Evolutionary conservation across 169 alveolate genomes (phyloP).

Genomic region (Eimeria acervulina): DNA sequence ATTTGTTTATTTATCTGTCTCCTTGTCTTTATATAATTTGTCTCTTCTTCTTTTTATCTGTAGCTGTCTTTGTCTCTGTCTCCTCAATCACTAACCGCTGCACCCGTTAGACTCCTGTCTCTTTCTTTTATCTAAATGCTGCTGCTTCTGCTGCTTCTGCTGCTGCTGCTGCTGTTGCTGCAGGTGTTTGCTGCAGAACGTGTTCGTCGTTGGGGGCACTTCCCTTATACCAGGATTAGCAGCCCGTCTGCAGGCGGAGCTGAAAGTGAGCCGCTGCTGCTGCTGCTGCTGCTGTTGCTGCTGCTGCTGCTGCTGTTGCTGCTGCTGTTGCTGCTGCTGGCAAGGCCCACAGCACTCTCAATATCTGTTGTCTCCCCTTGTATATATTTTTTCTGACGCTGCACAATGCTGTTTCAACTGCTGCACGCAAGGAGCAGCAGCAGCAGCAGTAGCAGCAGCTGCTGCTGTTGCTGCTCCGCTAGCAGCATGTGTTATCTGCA

Average conservation of each 20-base stretch:
- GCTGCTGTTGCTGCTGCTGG: constrained; percentile 31
- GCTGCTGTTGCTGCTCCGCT: background rate
- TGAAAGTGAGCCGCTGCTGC: background rate
- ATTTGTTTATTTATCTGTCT: no score
- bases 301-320: constrained; percentile 3
- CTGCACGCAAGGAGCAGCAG: no score
- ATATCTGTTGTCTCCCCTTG: background rate
- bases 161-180: constrained; percentile 26
- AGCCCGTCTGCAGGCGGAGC: constrained; percentile 63
- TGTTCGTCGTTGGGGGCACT: constrained; percentile 63
- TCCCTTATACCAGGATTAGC: constrained; percentile 68
- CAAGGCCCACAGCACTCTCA: background rate
- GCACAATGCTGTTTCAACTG: no score
- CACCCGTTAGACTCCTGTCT: background rate
- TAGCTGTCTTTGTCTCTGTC: no score
- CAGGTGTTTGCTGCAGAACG: background rate
- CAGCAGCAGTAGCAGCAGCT: constrained; percentile 2
- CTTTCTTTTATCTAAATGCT: background rate
- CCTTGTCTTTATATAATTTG: no score
- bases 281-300: background rate
- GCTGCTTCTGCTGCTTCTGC: constrained; percentile 41
- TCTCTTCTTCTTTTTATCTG: no score
- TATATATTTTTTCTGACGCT: background rate
- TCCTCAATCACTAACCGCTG: background rate
- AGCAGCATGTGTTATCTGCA: no score